These are phyloP conservation scores for Citrus hindsii DNA, from an alignment of 345 rosid genomes.

Conservation along the genomic window DNA sequence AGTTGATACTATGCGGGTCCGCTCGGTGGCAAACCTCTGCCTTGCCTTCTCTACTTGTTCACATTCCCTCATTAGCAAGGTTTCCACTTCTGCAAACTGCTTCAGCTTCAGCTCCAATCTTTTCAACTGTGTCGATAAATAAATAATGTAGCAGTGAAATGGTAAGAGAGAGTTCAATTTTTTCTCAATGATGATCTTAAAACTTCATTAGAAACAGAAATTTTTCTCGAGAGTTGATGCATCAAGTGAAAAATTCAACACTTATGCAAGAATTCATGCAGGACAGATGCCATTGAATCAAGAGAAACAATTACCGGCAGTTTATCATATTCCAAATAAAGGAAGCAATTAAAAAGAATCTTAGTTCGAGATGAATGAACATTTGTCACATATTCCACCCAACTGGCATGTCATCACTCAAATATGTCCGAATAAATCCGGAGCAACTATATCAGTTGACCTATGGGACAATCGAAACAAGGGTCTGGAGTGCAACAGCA, in stretches of 20 bases:
- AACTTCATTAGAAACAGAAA: too few relatives aligned
- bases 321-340: background rate
- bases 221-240: too few relatives aligned
- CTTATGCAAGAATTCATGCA: background rate
- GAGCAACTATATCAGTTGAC: background rate
- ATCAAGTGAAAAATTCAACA: background rate
- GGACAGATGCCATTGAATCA: background rate
- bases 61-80: slow-evolving; percentile 88
- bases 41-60: slow-evolving; percentile 95
- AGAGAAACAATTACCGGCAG: background rate
- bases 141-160: background rate
- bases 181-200: too few relatives aligned
- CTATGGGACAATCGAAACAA: background rate
- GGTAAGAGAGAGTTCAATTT: background rate
- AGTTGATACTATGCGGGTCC: slow-evolving; percentile 58
- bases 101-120: slow-evolving; percentile 95
- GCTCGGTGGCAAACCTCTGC: slow-evolving; percentile 76
- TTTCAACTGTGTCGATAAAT: slow-evolving; percentile 55
- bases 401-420: background rate
- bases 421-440: background rate
- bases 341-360: background rate
- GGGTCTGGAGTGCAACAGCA: background rate
- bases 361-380: background rate
- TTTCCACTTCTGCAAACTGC: slow-evolving; percentile 98
- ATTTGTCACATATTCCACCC: background rate